phyloP scores from a whole-genome alignment of 805 yeast genomes.

The Wickerhamomyces bisporus region DNA sequence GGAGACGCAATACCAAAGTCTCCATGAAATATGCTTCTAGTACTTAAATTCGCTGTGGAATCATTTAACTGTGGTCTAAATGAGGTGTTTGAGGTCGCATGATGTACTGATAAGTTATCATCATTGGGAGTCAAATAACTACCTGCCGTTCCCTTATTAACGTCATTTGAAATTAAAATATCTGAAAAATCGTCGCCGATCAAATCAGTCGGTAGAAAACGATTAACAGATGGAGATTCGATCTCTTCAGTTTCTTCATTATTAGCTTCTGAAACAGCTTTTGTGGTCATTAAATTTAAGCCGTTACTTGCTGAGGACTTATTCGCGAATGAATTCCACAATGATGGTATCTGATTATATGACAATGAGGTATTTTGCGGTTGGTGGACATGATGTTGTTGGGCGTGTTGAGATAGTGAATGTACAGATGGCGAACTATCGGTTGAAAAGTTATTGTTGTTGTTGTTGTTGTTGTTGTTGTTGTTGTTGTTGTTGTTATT shows the following conservation, averaged over 20 bases:
- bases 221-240: conserved; percentile 30
- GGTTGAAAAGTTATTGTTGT: conserved; percentile 3
- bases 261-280: conserved; percentile 1
- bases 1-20: conserved; percentile 15
- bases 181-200: conserved; percentile 22
- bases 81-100: conserved; percentile 8
- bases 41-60: conserved; percentile 11
- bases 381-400: not conserved
- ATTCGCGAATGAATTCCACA: conserved; percentile 8
- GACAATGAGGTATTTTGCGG: not conserved
- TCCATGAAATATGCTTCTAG: conserved; percentile 15
- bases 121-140: no score
- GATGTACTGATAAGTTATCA: conserved; percentile 1
- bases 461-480: no score
- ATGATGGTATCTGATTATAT: conserved; percentile 1
- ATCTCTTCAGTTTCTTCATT: conserved; percentile 21
- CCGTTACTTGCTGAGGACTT: conserved; percentile 3
- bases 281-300: conserved; percentile 11
- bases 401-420: conserved; percentile 3
- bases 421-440: conserved; percentile 11
- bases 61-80: conserved; percentile 5
- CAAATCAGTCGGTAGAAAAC: conserved; percentile 31
- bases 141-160: not conserved
- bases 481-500: no score
- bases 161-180: conserved; percentile 2